phyloP scores from a whole-genome alignment of 371 early-diverging fungal genomes.

The Mortierella sp. region DNA sequence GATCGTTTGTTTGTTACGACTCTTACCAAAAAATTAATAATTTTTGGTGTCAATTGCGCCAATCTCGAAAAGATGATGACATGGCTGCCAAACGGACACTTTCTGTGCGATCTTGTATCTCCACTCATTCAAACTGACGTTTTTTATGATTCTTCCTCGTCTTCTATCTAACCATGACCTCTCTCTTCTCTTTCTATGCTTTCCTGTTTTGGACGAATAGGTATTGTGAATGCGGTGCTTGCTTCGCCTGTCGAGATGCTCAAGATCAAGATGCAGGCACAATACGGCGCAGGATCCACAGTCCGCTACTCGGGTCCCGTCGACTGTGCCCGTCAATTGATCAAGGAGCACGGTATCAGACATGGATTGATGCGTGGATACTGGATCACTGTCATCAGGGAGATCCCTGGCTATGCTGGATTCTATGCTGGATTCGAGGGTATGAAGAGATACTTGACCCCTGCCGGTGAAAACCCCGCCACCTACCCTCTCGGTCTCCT shows the following conservation, averaged over 20 bases:
- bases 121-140: not conserved
- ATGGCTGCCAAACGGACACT: not conserved
- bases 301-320: conserved; percentile 70
- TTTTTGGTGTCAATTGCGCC: conserved; percentile 2
- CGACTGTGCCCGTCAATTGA: conserved; percentile 75
- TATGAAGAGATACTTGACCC: conserved; percentile 72
- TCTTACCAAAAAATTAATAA: not conserved
- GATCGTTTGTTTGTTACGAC: not conserved
- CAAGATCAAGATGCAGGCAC: conserved; percentile 87
- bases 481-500: conserved; percentile 63
- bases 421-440: conserved; percentile 88
- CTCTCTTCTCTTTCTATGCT: not conserved
- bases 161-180: not conserved
- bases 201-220: conserved; percentile 34
- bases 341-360: conserved; percentile 72
- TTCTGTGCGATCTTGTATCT: not conserved
- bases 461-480: conserved; percentile 59
- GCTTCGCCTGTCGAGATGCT: conserved; percentile 88
- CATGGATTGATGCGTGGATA: conserved; percentile 85
- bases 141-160: not conserved
- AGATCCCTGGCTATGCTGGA: conserved; percentile 89
- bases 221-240: conserved; percentile 77
- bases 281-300: conserved; percentile 66
- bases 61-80: conserved; percentile 4
- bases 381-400: conserved; percentile 82